Conservation (phyloP, 352 stramenopile genomes). For the Peronospora belbahrii region DNA sequence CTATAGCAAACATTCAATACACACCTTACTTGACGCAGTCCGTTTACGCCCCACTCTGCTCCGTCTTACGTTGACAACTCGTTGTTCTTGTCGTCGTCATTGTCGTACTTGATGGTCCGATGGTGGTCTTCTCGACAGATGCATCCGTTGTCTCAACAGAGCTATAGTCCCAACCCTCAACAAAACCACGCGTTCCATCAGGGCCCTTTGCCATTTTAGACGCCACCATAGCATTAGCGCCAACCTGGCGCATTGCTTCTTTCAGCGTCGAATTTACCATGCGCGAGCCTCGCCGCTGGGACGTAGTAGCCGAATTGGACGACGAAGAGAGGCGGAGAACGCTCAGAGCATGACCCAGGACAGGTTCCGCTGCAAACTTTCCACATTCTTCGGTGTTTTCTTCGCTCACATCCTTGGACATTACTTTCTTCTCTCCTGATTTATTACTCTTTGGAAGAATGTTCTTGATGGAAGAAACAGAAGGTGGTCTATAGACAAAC, state of each 20-base stretch:
- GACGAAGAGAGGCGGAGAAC: constrained; percentile 37
- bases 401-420: constrained; percentile 6
- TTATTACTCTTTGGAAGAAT: not conserved
- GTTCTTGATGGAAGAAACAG: constrained; percentile 26
- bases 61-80: not conserved
- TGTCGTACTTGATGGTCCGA: constrained; percentile 1
- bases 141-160: constrained; percentile 5
- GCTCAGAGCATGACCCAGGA: constrained; percentile 38
- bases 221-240: constrained; percentile 45
- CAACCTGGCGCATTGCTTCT: constrained; percentile 57
- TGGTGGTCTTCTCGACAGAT: not conserved
- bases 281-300: constrained; percentile 33
- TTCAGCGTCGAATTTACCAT: constrained; percentile 59
- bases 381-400: not conserved
- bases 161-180: constrained; percentile 36
- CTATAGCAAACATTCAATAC: constrained; percentile 15
- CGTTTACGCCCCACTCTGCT: constrained; percentile 8
- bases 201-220: constrained; percentile 71
- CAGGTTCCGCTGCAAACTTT: not conserved
- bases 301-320: constrained; percentile 8
- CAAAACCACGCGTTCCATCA: constrained; percentile 65
- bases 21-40: not conserved
- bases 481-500: constrained; percentile 38
- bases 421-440: constrained; percentile 19
- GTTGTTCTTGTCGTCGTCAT: constrained; percentile 9